Base-by-base conservation (phyloP, 1,139 yeast genomes). In the Candida tetrigidarum region DNA sequence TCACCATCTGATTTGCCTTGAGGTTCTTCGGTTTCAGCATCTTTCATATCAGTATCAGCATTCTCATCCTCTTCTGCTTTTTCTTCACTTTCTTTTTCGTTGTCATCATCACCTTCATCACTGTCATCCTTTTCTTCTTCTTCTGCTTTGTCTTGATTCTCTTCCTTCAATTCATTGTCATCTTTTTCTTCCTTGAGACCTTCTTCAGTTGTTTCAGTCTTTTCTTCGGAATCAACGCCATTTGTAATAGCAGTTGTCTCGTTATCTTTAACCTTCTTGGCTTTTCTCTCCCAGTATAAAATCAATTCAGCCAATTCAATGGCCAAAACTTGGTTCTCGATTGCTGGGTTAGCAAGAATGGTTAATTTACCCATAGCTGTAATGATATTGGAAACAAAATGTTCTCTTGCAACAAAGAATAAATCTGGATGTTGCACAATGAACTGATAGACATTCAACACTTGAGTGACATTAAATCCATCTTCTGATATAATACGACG, bases 351-450 rank as follows among this genome's bases (percentile, higher is more conserved):
- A 6, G 93, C 83, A 58, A 86, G 73, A 44, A 89, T 84, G 1
- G 96, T 89, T 46, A 93, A 72, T 60, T 92, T 91, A 19, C 96
- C 96, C 92, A 95, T 87, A 1, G 97, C 96, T 11, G 95, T 82
- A 42, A 93, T 88, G 44, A 93, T 87, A 52, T 86, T 89, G 2
- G 96, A 86, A 47, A 91, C 82, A 57, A 92, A 93, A 52, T 90
- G 91, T 55, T 91, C 97, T 48, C 98, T 78, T 7, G 93, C 93
- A 43, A 83, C 83, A 58, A 80, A 93, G 64, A 95, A 93, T 43
- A 90, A 68, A 48, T 86, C 93, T 0, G 96, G 83, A 55, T 93
- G 96, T 43, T 86, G 86, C 27, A 89, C 90, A 64, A 95, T 83
- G 58, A 92, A 91, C 57, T 91, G 96, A 56, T 90, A 93, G 18